Conservation (phyloP, 306 rosid genomes). For the Cucurbita ficifolia region DNA sequence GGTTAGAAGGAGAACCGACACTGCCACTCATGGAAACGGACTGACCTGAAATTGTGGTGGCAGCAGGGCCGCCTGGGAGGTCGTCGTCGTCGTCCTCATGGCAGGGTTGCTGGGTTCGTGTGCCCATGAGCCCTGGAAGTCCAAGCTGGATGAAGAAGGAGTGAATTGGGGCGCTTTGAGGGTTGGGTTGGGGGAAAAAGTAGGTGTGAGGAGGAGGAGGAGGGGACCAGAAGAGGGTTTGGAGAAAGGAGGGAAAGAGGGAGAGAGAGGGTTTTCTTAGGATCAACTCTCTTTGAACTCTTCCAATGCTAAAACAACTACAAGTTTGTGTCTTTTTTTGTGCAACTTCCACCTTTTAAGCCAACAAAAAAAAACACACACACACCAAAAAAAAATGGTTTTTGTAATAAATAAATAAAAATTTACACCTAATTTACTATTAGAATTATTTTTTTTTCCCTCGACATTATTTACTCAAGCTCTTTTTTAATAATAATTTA, state of each 20-base stretch:
- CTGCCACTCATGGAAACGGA: slow-evolving; percentile 85
- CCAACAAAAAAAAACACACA: too few species aligned
- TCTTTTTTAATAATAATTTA: too few species aligned
- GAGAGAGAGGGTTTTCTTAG: background rate
- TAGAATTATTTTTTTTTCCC: too few species aligned
- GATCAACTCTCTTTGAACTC: background rate
- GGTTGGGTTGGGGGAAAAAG: background rate
- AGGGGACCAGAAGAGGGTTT: background rate
- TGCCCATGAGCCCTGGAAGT: slow-evolving; percentile 35
- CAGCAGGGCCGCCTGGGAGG: slow-evolving; percentile 21
- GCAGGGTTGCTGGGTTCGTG: slow-evolving; percentile 36
- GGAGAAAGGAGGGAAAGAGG: slow-evolving; percentile 4
- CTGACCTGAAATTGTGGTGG: slow-evolving; percentile 48
- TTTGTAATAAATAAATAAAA: too few species aligned
- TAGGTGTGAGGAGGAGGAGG: background rate
- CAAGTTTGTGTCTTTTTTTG: background rate
- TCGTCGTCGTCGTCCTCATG: slow-evolving; percentile 59
- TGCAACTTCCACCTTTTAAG: background rate
- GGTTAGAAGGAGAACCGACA: slow-evolving; percentile 78
- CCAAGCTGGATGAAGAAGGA: background rate
- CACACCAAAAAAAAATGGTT: too few species aligned
- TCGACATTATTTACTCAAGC: too few species aligned
- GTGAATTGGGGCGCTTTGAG: background rate
- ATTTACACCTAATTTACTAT: too few species aligned
- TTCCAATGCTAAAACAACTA: background rate